Evolutionary conservation across 2,329 filamentous ascomycete genomes (phyloP).

Genomic region (Verticillium klebahnii): DNA sequence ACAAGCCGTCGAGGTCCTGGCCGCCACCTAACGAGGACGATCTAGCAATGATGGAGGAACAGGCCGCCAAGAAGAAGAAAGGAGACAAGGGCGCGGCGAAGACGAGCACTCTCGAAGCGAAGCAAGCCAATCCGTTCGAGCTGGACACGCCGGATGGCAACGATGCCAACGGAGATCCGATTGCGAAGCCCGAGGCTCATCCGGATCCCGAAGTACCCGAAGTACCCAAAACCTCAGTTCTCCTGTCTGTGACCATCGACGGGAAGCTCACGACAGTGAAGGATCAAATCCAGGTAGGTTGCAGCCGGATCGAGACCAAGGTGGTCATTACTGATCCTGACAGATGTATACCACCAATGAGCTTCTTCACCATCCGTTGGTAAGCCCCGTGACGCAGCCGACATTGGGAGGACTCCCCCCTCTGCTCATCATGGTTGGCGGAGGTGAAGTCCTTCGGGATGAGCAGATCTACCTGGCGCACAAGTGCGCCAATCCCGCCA

Average conservation of each 20-base stretch:
- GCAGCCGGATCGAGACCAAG: background rate
- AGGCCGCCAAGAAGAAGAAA: constrained; percentile 38
- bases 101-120: constrained; percentile 20
- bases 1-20: constrained; percentile 87
- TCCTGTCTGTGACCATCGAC: constrained; percentile 64
- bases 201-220: constrained; percentile 1
- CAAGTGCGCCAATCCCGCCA: constrained; percentile 79
- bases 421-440: constrained; percentile 78
- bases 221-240: constrained; percentile 18
- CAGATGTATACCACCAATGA: constrained; percentile 76
- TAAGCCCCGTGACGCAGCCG: constrained; percentile 83
- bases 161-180: constrained; percentile 1
- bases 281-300: constrained; percentile 83
- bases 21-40: constrained; percentile 84
- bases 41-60: constrained; percentile 46
- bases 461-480: constrained; percentile 95
- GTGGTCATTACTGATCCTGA: constrained; percentile 12
- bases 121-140: constrained; percentile 30
- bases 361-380: constrained; percentile 78
- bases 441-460: constrained; percentile 83
- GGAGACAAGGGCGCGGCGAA: constrained; percentile 15
- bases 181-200: background rate
- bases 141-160: constrained; percentile 12
- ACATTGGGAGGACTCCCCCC: constrained; percentile 88
- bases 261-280: constrained; percentile 69